phyloP scores from a whole-genome alignment of 208 protist genomes.

The Leishmania gerbilli region DNA sequence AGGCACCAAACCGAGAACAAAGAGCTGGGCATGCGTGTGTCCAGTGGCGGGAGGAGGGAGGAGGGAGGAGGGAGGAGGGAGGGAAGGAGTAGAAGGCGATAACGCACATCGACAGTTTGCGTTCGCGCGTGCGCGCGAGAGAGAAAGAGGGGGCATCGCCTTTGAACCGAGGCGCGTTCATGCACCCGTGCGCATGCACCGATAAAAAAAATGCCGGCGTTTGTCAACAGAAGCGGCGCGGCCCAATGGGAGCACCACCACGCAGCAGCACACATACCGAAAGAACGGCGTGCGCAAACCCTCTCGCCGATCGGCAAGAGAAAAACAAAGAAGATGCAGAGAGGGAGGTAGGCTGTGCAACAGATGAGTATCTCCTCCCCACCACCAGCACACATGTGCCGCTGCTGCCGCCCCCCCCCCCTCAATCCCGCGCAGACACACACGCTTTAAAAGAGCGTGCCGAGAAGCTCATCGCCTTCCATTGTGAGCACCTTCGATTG shows the following conservation, averaged over 20 bases:
- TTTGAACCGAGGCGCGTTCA: not conserved
- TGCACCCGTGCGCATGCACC: not conserved
- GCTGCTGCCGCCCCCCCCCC: no score
- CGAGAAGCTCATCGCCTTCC: conserved; percentile 44
- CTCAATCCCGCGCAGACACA: not conserved
- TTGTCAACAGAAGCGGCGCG: not conserved
- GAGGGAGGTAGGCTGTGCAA: not conserved
- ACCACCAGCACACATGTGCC: not conserved
- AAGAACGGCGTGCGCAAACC: not conserved
- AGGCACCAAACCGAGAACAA: no score
- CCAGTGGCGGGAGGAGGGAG: not conserved
- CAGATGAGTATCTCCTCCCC: not conserved
- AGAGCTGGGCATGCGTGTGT: no score
- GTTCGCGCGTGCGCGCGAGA: not conserved
- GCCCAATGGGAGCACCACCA: not conserved
- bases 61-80: not conserved
- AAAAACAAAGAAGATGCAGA: not conserved
- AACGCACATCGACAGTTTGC: not conserved
- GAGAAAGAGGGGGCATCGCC: not conserved
- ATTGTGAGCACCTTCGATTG: conserved; percentile 20
- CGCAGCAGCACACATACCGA: not conserved
- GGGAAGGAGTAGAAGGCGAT: not conserved
- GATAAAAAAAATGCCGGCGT: not conserved
- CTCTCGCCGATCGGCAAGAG: not conserved
- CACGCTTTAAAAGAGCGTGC: conserved; percentile 49